Evolutionary conservation across 1,284 basidiomycete genomes (phyloP).

Genomic region (Heterobasidion occidentale): DNA sequence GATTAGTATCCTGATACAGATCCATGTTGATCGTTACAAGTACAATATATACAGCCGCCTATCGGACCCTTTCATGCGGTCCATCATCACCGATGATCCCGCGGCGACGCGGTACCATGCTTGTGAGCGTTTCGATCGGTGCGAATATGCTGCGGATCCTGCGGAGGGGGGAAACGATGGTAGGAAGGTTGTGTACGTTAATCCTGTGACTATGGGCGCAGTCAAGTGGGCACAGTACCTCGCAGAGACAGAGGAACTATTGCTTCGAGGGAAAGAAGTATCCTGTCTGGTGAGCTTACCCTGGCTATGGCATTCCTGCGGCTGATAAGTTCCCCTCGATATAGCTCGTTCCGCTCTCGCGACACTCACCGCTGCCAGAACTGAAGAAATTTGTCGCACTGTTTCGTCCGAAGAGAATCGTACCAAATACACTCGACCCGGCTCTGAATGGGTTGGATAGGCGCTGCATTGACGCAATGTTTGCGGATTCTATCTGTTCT

Average conservation of each 20-base stretch:
- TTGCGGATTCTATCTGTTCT: conserved; percentile 27
- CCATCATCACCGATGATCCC: conserved; percentile 57
- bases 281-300: conserved; percentile 47
- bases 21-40: conserved; percentile 90
- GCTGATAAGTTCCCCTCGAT: too few relatives aligned
- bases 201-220: conserved; percentile 60
- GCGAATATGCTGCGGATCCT: conserved; percentile 34
- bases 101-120: conserved; percentile 78
- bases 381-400: conserved; percentile 71
- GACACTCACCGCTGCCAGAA: conserved; percentile 84
- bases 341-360: conserved; percentile 79
- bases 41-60: conserved; percentile 52
- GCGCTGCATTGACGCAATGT: conserved; percentile 60
- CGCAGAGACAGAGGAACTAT: conserved; percentile 31
- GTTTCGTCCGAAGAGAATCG: conserved; percentile 67
- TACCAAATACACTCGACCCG: conserved; percentile 75
- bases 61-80: conserved; percentile 56
- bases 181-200: conserved; percentile 64
- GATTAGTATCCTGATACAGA: conserved; percentile 30
- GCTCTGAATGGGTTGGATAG: conserved; percentile 59
- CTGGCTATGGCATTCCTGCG: background rate
- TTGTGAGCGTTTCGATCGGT: conserved; percentile 78
- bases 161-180: background rate
- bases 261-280: conserved; percentile 40
- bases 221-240: conserved; percentile 58